Evolutionary conservation across 768 basidiomycete species (phyloP).

Genomic region (Hortiboletus flavorubellus): DNA sequence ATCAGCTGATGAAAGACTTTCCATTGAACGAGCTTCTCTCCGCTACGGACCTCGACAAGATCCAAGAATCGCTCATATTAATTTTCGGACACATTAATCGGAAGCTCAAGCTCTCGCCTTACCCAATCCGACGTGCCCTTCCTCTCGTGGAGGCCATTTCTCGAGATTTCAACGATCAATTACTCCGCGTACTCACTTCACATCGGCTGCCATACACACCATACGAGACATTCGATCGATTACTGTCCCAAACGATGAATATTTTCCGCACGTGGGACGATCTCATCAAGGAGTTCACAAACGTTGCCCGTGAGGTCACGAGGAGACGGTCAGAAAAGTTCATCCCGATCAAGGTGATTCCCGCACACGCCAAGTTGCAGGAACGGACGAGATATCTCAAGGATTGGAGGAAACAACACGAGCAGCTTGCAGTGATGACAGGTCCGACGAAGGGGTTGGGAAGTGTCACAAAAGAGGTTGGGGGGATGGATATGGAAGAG

Average conservation of each 20-base stretch:
- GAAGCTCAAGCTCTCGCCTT: slow-evolving; percentile 93
- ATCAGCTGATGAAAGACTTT: slow-evolving; percentile 98
- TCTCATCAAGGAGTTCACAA: slow-evolving; percentile 86
- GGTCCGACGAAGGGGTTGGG: slow-evolving; percentile 87
- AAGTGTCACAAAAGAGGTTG: slow-evolving; percentile 68
- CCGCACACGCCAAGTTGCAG: slow-evolving; percentile 89
- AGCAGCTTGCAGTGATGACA: slow-evolving; percentile 97
- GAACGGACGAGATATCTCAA: slow-evolving; percentile 83
- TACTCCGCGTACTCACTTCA: slow-evolving; percentile 85
- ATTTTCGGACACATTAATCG: slow-evolving; percentile 95
- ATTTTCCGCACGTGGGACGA: slow-evolving; percentile 91
- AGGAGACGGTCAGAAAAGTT: slow-evolving; percentile 88
- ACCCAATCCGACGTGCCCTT: slow-evolving; percentile 92
- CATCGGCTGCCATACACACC: slow-evolving; percentile 92
- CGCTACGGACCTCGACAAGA: slow-evolving; percentile 93
- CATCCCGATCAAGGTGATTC: slow-evolving; percentile 92
- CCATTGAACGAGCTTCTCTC: slow-evolving; percentile 95
- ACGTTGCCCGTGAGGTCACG: slow-evolving; percentile 89
- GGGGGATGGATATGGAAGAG: slow-evolving; percentile 97
- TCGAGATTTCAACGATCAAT: slow-evolving; percentile 93
- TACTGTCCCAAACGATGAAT: slow-evolving; percentile 68
- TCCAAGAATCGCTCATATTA: slow-evolving; percentile 80
- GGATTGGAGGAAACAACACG: slow-evolving; percentile 95
- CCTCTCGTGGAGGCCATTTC: slow-evolving; percentile 99
- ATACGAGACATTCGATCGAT: slow-evolving; percentile 89